Evolutionary conservation across 495 filamentous ascomycete genomes (phyloP), one percentile per base, ranked within the genome.

Genomic region (Cairneyella variabilis): DNA sequence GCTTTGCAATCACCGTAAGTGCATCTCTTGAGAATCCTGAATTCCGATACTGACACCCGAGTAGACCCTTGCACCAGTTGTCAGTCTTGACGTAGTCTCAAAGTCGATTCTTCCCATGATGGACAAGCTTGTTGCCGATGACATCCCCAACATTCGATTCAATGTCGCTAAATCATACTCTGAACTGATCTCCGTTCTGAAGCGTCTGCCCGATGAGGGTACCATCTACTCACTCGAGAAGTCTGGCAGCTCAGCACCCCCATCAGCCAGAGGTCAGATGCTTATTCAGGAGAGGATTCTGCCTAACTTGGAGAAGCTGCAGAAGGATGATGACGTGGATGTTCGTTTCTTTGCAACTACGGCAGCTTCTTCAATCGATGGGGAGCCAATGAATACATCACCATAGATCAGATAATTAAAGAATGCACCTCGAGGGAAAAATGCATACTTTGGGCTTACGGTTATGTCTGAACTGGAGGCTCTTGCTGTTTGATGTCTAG

Each of bases 121-220:
- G 69, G 89, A 96, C 64, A 85, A 91, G 71, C 84, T 98, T 25
- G 87, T 95, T 23, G 76, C 78, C 14, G 93, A 98, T 65, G 90
- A 91, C 23, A 98, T 98, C 64, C 93, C 93, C 48, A 98, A 98
- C 69, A 98, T 98, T 66, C 90, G 93, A 48, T 98, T 98, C 79
- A 98, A 98, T 65, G 92, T 97, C 46, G 95, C 93, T 50, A 98
- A 98, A 72, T 97, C 95, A 23, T 98, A 97, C 65, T 80, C 83
- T 16, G 83, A 92, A 37, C 74, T 98, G 37, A 91, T 97, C 60
- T 83, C 86, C 54, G 90, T 92, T 22, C 76, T 98, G 64, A 87
- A 89, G 69, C 88, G 90, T 50, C 80, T 98, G 17, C 93, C 93
- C 1, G 86, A 86, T 25, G 77, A 92, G 62, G 89, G 90, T 52